phyloP scores from a whole-genome alignment of 345 rosid species.

The Theobroma cacao region DNA sequence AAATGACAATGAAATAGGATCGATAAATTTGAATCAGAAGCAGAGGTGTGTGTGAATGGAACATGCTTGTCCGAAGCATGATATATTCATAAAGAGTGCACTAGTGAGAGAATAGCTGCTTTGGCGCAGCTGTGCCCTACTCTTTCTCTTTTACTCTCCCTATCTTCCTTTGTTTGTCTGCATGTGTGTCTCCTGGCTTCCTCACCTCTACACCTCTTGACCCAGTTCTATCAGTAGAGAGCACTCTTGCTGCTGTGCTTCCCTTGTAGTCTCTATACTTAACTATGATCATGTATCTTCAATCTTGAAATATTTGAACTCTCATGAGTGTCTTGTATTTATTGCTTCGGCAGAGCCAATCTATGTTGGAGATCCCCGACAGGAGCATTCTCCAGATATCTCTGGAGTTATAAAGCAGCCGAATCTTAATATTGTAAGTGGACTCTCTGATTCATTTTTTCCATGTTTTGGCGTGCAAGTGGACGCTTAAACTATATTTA shows the following conservation, averaged over 20 bases:
- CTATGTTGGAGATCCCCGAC: constrained; percentile 52
- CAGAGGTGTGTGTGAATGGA: neutral
- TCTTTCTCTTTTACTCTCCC: neutral
- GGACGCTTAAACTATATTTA: neutral
- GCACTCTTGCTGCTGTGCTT: neutral
- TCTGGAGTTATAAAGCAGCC: constrained; percentile 46
- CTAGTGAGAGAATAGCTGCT: neutral
- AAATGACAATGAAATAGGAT: neutral
- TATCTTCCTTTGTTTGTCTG: neutral
- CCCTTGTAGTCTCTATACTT: neutral
- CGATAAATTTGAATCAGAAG: neutral
- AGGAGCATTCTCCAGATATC: constrained; percentile 38
- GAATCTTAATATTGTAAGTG: constrained; percentile 56
- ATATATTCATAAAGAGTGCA: neutral
- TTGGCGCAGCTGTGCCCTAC: neutral
- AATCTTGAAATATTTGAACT: neutral
- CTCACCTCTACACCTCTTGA: neutral
- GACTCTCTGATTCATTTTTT: constrained; percentile 24
- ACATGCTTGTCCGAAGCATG: neutral
- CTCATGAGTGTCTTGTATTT: constrained; percentile 18
- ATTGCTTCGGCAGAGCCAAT: constrained; percentile 47
- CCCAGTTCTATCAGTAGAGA: neutral
- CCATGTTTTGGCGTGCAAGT: neutral
- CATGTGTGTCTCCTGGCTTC: neutral
- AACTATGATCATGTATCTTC: neutral